Percentiles rank a stretch among this genome's conserved stretches.
Evolutionary conservation across 495 filamentous ascomycete genomes (phyloP).

Genomic region (Neurospora terricola): DNA sequence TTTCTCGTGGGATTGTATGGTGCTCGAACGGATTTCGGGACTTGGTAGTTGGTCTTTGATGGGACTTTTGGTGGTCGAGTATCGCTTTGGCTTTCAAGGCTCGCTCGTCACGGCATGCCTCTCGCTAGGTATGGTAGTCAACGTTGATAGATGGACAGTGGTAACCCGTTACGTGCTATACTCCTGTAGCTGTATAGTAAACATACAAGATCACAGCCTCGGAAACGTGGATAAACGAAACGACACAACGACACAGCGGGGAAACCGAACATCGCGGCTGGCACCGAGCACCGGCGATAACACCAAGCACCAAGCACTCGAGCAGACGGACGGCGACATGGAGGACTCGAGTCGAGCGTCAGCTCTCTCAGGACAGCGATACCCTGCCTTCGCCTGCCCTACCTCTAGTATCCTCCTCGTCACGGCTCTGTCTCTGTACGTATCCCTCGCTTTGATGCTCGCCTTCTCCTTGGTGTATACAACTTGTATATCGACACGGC

Average conservation of each 20-base stretch:
- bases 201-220: not conserved
- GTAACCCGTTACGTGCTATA: too few species aligned
- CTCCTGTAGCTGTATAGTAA: not conserved
- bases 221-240: not conserved
- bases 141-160: not conserved
- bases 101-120: not conserved
- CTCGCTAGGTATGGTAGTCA: not conserved
- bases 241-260: not conserved
- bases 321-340: not conserved
- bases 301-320: not conserved
- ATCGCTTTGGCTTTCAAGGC: not conserved
- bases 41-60: not conserved
- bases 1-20: not conserved
- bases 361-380: not conserved
- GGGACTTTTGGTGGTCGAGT: not conserved
- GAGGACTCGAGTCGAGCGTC: not conserved
- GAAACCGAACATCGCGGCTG: not conserved
- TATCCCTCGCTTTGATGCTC: fast-evolving
- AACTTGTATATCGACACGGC: not conserved
- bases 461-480: not conserved
- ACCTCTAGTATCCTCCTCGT: not conserved
- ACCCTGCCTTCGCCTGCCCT: not conserved
- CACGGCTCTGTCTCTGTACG: not conserved
- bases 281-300: not conserved
- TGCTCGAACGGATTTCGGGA: not conserved